Evolutionary conservation across 2,329 filamentous ascomycete genomes (phyloP), one percentile per base, ranked within the genome.

Genomic region (Magnaporthiopsis poae): DNA sequence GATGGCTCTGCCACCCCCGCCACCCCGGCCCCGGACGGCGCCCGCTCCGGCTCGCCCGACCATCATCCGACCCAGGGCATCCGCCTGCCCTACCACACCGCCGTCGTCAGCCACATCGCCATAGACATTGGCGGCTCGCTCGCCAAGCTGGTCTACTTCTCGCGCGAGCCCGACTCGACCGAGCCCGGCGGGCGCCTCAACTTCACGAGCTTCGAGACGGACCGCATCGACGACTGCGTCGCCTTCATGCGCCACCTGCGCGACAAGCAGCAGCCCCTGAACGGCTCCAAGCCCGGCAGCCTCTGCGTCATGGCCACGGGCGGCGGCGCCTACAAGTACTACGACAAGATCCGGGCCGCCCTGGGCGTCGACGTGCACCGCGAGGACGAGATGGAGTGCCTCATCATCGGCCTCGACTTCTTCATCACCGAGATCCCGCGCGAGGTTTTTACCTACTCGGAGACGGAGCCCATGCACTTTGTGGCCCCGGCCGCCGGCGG

Each of bases 341-440:
- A 98, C 77, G 92, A 98, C 76, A 89, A 88, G 77, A 92, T 99
- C 72, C 88, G 88, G 74, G 86, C 94, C 69, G 87, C 89, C 5
- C 80, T 99, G 64, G 90, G 90, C 18, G 91, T 96, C 1, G 90
- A 97, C 74, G 92, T 99, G 27, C 81, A 93, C 72, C 84, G 92
- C 61, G 95, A 98, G 77, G 95, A 99, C 74, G 95, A 99, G 79
- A 99, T 99, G 95, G 92, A 96, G 77, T 99, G 95, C 75, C 80
- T 99, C 67, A 99, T 99, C 70, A 95, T 95, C 73, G 92, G 94
- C 15, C 87, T 99, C 61, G 95, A 99, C 76, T 99, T 98, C 80
- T 98, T 99, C 82, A 98, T 98, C 74, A 96, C 92, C 70, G 93
- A 98, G 76, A 98, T 99, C 68, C 95, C 95, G 27, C 88, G 90